Conservation (phyloP, 2,329 filamentous ascomycete species). For the Phaeosphaeria sp. region DNA sequence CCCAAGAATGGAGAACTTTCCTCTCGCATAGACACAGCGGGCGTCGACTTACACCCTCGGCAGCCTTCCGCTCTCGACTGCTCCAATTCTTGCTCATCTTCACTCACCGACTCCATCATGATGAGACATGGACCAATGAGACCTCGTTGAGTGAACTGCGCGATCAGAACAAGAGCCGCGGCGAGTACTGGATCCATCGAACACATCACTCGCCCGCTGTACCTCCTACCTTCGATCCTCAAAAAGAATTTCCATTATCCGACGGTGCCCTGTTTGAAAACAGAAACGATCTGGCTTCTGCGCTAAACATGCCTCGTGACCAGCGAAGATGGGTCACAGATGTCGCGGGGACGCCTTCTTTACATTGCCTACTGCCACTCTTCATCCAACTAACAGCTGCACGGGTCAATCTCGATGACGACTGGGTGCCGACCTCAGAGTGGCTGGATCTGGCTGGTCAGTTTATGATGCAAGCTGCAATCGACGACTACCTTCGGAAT, state of each 20-base stretch:
- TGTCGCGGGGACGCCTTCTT: constrained; percentile 46
- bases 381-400: constrained; percentile 60
- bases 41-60: constrained; percentile 44
- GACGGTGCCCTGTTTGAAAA: constrained; percentile 36
- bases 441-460: constrained; percentile 56
- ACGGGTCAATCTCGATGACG: constrained; percentile 37
- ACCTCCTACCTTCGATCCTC: constrained; percentile 28
- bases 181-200: constrained; percentile 27
- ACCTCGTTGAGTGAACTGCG: constrained; percentile 46
- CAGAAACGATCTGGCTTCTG: constrained; percentile 30
- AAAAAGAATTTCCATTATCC: constrained; percentile 36
- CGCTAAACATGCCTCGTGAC: constrained; percentile 32
- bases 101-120: constrained; percentile 49
- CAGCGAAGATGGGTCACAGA: constrained; percentile 34
- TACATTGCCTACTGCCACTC: constrained; percentile 53
- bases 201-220: constrained; percentile 31
- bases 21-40: constrained; percentile 51
- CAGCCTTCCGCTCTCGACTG: constrained; percentile 57
- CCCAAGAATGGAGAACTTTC: constrained; percentile 51
- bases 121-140: constrained; percentile 46
- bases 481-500: constrained; percentile 56
- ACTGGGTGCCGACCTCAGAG: constrained; percentile 43
- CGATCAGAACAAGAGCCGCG: constrained; percentile 45
- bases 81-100: constrained; percentile 56
- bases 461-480: constrained; percentile 58